Conservation (phyloP, 768 basidiomycete species). For the Boletus tomentosulus region DNA sequence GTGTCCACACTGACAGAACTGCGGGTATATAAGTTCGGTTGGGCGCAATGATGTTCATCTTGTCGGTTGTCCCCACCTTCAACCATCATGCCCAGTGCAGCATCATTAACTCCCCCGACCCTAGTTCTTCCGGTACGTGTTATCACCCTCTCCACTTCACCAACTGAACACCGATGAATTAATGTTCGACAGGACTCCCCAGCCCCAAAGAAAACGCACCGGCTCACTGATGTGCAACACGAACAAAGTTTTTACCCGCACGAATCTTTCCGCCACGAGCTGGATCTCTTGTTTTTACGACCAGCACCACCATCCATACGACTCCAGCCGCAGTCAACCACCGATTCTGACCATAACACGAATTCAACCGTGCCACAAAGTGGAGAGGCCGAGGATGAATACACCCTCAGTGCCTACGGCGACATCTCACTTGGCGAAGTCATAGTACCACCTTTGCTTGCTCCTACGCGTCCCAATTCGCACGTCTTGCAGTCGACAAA, state of each 20-base stretch:
- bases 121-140: slow-evolving; percentile 10
- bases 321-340: not conserved
- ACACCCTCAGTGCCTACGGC: slow-evolving; percentile 42
- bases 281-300: not conserved
- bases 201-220: not conserved
- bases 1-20: slow-evolving; percentile 4
- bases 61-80: not conserved
- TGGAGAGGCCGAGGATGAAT: slow-evolving; percentile 29
- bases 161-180: not conserved
- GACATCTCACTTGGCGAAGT: slow-evolving; percentile 41
- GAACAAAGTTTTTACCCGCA: not conserved
- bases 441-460: slow-evolving; percentile 29
- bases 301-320: not conserved
- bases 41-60: not conserved
- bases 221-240: not conserved
- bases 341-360: not conserved
- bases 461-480: not conserved
- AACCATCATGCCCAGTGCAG: slow-evolving; percentile 7
- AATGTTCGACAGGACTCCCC: slow-evolving; percentile 5
- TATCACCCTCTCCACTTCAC: not conserved
- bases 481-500: not conserved
- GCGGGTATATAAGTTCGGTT: slow-evolving; percentile 10
- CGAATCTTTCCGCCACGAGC: not conserved
- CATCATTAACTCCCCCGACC: not conserved
- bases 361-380: not conserved